Evolutionary conservation across 1,139 yeast genomes (phyloP), one percentile per base, ranked within the genome.

Genomic region (Yamadazyma sp.): DNA sequence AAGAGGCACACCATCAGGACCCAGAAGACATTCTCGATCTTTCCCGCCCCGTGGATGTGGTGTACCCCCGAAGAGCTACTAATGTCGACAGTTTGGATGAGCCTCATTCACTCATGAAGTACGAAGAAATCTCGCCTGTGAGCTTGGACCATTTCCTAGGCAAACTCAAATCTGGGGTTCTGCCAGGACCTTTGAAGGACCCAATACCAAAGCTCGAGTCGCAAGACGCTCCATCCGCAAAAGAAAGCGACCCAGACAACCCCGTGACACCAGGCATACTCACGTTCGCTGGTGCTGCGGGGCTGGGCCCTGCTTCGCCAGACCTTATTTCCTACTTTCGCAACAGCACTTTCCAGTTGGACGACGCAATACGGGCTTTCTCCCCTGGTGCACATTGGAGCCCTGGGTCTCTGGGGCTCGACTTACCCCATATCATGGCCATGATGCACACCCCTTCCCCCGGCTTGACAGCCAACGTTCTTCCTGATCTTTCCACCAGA

Each of bases 371-470:
- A 4, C 31, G 16, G 3, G n/a, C 12, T 10, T 28, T 28, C n/a
- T 16, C 31, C 18, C 31, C 31, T 9, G 20, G 12, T 28, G 16
- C 17, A 12, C 10, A 9, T 16, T 28, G 31, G 31, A 12, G 20
- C 11, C 23, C 24, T 18, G 24, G 15, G 10, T 18, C 24, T n/a
- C 33, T 25, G 6, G 24, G 24, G 8, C 18, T 11, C 15, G 34
- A 32, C 18, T 17, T 25, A 25, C 10, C 23, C 31, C 23, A 37
- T 16, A 14, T 30, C 30, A 4, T 34, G 26, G 10, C 22, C 23
- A 5, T 20, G 18, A 14, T 32, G 17, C 28, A 22, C 18, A 35
- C 33, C 14, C 48, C 47, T 5, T 35, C 45, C 10, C 45, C 48
- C 6, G 30, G 33, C 12, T 31, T 39, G 5, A 38, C 33, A 12